Base-by-base conservation (phyloP, 768 basidiomycete species). In the Amanita fuliginea region DNA sequence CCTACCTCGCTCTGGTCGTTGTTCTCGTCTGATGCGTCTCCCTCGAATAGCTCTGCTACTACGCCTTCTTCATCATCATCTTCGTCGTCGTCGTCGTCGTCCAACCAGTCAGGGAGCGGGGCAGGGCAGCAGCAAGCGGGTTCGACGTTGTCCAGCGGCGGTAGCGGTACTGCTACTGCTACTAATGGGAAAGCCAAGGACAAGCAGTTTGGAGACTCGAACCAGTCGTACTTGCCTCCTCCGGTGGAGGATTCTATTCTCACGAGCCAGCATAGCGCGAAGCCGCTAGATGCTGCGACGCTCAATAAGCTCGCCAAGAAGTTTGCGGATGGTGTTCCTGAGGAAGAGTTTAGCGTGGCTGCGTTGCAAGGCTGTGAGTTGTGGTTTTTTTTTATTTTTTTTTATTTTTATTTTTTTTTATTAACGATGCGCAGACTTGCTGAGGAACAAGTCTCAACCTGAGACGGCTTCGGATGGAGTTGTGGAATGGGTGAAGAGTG, bases 341-440 rank as follows among this genome's bases (percentile, higher is more conserved):
- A 90, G 33, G 81, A 84, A 35, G 85, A 87, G 67, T 89, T 93
- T 60, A 87, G 86, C 59, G 86, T 93, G 48, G 91, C 92, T 16
- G 84, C 88, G 50, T 70, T 96, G 47, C 91, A 94, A 67, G 91
- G 89, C 63, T 92, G 86, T 87, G 63, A 76, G 28, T 28, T 28
- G 8, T 28, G 7, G 6, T 26, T 28, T 30, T 30, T 8, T 9
- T 30, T 30, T 30, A 1, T 30, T 30, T 30, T 30, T n/a, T 30
- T 1, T 10, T 10, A 9, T 28, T 28, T 28, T 8, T 28, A 1
- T 8, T 8, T 28, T 8, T 30, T 30, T 30, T 10, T 10, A 0
- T 30, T 30, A 9, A 28, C 28, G 1, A 7, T 3, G 2, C 11
- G 2, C 56, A 87, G 85, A 88, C 66, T 60, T 94, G 52, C 71